Conservation (phyloP, 495 filamentous ascomycete genomes). For the Talaromyces stipitatus region DNA sequence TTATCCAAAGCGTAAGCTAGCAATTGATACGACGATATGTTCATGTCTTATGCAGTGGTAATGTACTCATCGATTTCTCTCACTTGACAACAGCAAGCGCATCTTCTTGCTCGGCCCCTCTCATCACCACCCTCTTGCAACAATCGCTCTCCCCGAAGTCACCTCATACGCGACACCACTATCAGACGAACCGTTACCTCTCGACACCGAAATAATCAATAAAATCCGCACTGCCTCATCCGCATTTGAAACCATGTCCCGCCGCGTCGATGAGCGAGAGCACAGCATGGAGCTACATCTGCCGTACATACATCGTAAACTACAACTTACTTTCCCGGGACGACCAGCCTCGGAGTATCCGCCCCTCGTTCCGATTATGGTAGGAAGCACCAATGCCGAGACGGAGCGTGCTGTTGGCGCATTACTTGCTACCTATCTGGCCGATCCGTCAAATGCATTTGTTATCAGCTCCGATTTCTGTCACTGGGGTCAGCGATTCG, state of each 20-base stretch:
- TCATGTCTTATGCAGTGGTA: neutral
- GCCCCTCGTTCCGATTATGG: constrained; percentile 75
- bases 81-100: constrained; percentile 53
- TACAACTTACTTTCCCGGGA: constrained; percentile 34
- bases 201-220: constrained; percentile 62
- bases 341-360: constrained; percentile 48
- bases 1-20: constrained; percentile 61
- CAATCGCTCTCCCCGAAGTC: constrained; percentile 69
- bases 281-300: constrained; percentile 97
- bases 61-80: neutral
- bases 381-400: constrained; percentile 61
- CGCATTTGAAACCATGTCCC: constrained; percentile 66
- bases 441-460: constrained; percentile 70
- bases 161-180: constrained; percentile 78
- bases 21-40: neutral
- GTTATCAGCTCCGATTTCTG: constrained; percentile 93
- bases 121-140: constrained; percentile 74
- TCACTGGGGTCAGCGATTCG: constrained; percentile 87
- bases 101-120: constrained; percentile 94
- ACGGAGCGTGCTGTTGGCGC: constrained; percentile 64
- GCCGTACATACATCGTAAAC: constrained; percentile 84
- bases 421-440: constrained; percentile 71
- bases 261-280: constrained; percentile 68
- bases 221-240: constrained; percentile 46
- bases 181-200: constrained; percentile 61